These are phyloP conservation scores for Chlorella sorokiniana DNA, from an alignment of 139 green algal species.

Conservation along the genomic window DNA sequence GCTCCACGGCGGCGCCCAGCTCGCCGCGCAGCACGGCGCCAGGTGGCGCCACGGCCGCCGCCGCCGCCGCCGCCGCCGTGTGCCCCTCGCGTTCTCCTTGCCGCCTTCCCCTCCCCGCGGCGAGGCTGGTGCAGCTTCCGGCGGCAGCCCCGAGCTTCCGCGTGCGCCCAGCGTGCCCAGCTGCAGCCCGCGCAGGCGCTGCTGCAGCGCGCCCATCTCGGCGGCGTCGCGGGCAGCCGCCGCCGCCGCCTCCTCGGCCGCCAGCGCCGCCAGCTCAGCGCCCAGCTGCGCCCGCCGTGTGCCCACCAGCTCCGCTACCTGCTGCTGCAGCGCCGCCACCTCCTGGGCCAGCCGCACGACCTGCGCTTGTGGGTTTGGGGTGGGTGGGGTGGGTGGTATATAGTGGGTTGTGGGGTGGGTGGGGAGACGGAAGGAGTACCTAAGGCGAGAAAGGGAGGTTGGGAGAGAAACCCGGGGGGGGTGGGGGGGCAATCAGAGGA, in stretches of 20 bases:
- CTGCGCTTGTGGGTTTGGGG: constrained; percentile 1
- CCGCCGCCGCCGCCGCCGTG: background rate
- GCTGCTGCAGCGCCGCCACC: constrained; percentile 45
- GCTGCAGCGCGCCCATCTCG: constrained; percentile 35
- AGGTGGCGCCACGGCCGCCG: too few species aligned
- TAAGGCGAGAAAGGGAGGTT: too few species aligned
- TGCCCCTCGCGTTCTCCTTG: constrained; percentile 12
- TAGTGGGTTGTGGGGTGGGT: too few species aligned
- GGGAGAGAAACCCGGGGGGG: too few species aligned
- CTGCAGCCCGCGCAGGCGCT: constrained; percentile 39
- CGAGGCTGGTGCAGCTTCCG: background rate
- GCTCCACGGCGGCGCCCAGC: constrained; percentile 31
- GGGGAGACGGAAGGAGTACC: too few species aligned
- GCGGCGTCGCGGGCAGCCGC: constrained; percentile 9
- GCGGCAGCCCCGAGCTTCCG: background rate
- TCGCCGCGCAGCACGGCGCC: background rate
- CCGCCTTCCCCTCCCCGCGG: background rate
- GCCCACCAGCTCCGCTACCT: constrained; percentile 41
- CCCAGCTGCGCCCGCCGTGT: constrained; percentile 36
- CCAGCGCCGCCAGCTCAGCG: constrained; percentile 33
- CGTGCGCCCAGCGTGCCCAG: background rate
- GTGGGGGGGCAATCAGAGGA: too few species aligned
- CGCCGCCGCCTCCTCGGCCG: constrained; percentile 36
- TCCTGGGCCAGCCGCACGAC: constrained; percentile 51
- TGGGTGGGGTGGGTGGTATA: too few species aligned